Conservation (phyloP, 2,329 filamentous ascomycete genomes). For the Trichoderma citrinoviride region DNA sequence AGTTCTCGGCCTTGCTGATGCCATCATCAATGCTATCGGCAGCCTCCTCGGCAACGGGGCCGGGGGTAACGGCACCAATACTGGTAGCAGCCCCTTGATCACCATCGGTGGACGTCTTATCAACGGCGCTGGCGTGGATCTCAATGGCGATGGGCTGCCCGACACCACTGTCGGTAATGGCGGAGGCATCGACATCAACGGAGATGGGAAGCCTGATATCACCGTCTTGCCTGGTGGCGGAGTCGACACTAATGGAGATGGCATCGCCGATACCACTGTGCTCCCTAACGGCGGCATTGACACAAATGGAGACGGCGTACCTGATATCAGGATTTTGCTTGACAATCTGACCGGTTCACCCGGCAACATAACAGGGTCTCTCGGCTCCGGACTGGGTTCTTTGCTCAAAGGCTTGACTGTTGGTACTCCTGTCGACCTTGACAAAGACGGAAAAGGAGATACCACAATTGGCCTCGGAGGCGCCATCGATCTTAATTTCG, state of each 20-base stretch:
- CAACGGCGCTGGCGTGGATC: not conserved
- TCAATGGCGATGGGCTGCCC: not conserved
- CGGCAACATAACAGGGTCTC: not conserved
- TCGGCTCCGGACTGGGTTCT: not conserved
- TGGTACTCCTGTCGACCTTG: not conserved
- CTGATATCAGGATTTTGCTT: not conserved
- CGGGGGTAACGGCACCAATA: not conserved
- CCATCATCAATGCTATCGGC: not conserved
- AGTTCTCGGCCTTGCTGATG: not conserved
- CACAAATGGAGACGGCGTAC: not conserved
- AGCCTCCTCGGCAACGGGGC: not conserved
- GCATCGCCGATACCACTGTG: not conserved
- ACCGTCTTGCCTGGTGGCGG: not conserved
- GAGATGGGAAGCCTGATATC: slow-evolving; percentile 6
- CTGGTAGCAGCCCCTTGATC: not conserved
- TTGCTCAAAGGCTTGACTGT: not conserved
- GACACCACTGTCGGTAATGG: not conserved
- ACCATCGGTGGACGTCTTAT: not conserved
- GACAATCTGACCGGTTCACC: not conserved
- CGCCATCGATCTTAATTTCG: not conserved
- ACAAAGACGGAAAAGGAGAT: slow-evolving; percentile 8
- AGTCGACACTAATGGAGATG: not conserved
- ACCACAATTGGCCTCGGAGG: not conserved
- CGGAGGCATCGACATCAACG: not conserved
- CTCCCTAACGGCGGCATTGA: slow-evolving; percentile 1